A percentile compares a stretch with the other conserved stretches of the same genome.
Conservation (phyloP, 2,329 filamentous ascomycete species). For the Dothideomycetes sp. region DNA sequence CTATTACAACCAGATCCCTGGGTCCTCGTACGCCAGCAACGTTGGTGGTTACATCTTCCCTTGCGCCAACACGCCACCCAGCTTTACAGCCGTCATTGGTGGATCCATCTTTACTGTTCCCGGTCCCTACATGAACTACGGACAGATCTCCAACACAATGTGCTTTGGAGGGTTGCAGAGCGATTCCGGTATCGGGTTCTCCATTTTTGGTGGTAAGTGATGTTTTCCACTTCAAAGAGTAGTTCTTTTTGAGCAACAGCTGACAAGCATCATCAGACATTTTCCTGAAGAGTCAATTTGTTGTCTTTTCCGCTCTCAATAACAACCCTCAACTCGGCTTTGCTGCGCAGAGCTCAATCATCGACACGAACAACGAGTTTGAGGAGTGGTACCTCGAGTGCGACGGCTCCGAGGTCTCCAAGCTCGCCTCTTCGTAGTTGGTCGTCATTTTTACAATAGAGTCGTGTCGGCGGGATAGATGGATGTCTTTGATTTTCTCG, state of each 20-base stretch:
- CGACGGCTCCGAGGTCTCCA: background rate
- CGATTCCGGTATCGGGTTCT: conserved; percentile 45
- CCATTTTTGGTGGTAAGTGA: conserved; percentile 61
- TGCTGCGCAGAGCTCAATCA: conserved; percentile 24
- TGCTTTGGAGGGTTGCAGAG: conserved; percentile 73
- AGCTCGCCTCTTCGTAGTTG: too few species aligned
- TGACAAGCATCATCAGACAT: conserved; percentile 23
- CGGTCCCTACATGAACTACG: conserved; percentile 45
- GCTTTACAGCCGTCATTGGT: conserved; percentile 42
- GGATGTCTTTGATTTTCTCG: too few species aligned
- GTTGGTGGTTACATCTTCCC: conserved; percentile 47
- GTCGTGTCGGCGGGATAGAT: too few species aligned
- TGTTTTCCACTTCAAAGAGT: too few species aligned
- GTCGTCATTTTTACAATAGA: too few species aligned
- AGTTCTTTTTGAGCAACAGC: conserved; percentile 12
- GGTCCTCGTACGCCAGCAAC: conserved; percentile 35
- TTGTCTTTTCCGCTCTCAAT: conserved; percentile 52
- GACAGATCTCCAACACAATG: conserved; percentile 25
- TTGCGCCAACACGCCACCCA: conserved; percentile 39
- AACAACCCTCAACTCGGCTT: conserved; percentile 31
- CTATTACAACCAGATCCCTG: conserved; percentile 45
- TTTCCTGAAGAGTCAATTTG: conserved; percentile 68
- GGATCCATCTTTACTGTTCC: conserved; percentile 40
- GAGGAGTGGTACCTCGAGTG: background rate
- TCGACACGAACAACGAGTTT: background rate